Base-by-base conservation (phyloP, 495 filamentous ascomycete genomes). In the Tuber magnatum region DNA sequence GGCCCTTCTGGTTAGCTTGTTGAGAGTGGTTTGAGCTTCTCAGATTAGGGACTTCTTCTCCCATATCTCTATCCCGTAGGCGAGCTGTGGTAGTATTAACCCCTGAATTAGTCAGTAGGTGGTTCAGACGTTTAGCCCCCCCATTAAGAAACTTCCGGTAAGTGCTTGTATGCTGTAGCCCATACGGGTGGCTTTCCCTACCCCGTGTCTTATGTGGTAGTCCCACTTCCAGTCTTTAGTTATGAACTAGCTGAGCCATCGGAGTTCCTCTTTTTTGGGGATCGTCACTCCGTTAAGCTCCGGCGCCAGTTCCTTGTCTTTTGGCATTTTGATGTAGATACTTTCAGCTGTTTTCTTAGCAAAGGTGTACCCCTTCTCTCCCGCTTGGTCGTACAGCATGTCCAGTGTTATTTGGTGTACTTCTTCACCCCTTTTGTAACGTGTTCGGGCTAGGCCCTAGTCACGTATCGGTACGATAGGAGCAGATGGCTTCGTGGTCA, bases 241-340 rank as follows among this genome's bases (percentile, higher is more conserved):
- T 0, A 51, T 4, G 22, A n/a, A 24, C 7, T n/a, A n/a, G 0
- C 48, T 6, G 4, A 51, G 24, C 48, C 24, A 51, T 1, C 48
- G 1, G 1, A 46, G 16, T 6, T 22, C 3, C 1, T 3, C 5
- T 18, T 46, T 5, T 18, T 20, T 4, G 0, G 16, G 0, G 44
- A 22, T 22, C 0, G 0, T n/a, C 24, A 0, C n/a, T 0, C 0
- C 8, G 0, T 24, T 5, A 4, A 48, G 1, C 5, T 4, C 8
- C 6, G 5, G 24, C 6, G 9, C n/a, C 0, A 10, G 22, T 10
- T n/a, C 48, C 3, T 51, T n/a, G 6, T 0, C 1, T 2, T 16
- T 16, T 1, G 22, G 24, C 2, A 4, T 51, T 9, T 24, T 51
- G 16, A 46, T 46, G 16, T 46, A 3, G 1, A 46, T 46, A 18